Percentiles rank a stretch among this genome's conserved stretches.
phyloP scores from a whole-genome alignment of 2,329 filamentous ascomycete species.

The Botrytis hyacinthi region DNA sequence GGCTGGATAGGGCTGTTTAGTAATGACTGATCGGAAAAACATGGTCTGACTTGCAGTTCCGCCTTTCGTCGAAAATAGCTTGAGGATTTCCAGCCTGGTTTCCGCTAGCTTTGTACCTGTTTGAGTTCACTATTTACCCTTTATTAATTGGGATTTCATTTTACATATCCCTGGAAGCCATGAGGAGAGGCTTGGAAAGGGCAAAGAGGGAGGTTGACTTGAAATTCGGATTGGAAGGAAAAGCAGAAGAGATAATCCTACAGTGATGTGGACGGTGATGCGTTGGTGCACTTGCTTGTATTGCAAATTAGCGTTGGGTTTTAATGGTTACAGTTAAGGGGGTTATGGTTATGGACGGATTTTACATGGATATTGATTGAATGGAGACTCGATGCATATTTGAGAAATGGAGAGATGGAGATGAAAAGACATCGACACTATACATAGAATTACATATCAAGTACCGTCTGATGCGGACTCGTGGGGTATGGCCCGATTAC shows the following conservation, averaged over 20 bases:
- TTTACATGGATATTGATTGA: conserved; percentile 17
- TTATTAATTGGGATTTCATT: not conserved
- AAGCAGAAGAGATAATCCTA: conserved; percentile 3
- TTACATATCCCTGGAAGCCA: not conserved
- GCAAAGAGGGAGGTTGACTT: not conserved
- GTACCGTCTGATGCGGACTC: not conserved
- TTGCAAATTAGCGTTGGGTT: conserved; percentile 18
- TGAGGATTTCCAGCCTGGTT: not conserved
- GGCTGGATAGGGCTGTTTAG: not conserved
- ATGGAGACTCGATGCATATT: conserved; percentile 11
- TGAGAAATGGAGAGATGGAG: conserved; percentile 8
- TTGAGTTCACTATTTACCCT: not conserved
- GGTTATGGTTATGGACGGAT: conserved; percentile 7
- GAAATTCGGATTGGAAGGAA: not conserved
- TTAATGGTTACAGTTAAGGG: conserved; percentile 5
- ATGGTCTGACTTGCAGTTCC: not conserved
- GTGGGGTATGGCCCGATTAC: conserved; percentile 6
- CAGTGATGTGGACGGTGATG: not conserved
- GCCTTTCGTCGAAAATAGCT: not conserved
- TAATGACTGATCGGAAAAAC: not conserved
- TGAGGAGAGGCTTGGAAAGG: not conserved
- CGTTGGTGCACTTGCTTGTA: conserved; percentile 13
- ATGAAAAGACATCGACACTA: conserved; percentile 10
- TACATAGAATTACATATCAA: conserved; percentile 17
- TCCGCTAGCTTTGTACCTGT: not conserved